phyloP scores from a whole-genome alignment of 441 rosid genomes.

The Breynia disticha region DNA sequence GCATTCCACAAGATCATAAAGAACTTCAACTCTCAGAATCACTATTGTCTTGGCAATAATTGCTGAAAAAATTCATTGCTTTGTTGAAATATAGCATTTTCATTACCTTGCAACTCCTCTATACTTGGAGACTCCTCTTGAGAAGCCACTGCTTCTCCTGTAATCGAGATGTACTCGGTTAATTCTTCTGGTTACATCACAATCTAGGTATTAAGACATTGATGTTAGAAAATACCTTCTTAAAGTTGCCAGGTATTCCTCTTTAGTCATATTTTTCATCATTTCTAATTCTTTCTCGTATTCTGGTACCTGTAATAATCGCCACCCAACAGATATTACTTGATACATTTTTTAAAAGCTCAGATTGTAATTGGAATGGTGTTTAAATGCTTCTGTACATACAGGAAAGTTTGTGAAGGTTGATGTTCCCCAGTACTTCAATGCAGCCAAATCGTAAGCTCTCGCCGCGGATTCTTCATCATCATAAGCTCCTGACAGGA shows the following conservation, averaged over 20 bases:
- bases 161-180: neutral
- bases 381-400: neutral
- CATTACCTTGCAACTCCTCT: constrained; percentile 63
- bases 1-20: neutral
- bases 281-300: constrained; percentile 29
- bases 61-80: neutral
- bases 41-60: neutral
- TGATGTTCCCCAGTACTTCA: constrained; percentile 33
- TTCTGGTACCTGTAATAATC: constrained; percentile 22
- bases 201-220: no score
- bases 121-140: constrained; percentile 68
- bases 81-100: neutral
- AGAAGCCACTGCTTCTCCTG: constrained; percentile 71
- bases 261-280: constrained; percentile 29
- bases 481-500: constrained; percentile 29
- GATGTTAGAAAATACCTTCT: constrained; percentile 35
- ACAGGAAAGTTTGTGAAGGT: constrained; percentile 29
- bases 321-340: neutral
- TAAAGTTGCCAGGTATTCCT: constrained; percentile 39
- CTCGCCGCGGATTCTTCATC: constrained; percentile 41
- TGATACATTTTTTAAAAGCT: neutral
- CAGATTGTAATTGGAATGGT: neutral
- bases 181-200: neutral
- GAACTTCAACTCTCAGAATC: neutral
- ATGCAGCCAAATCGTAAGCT: constrained; percentile 37